Conservation (phyloP, 345 rosid species). For the Linum lewisii region DNA sequence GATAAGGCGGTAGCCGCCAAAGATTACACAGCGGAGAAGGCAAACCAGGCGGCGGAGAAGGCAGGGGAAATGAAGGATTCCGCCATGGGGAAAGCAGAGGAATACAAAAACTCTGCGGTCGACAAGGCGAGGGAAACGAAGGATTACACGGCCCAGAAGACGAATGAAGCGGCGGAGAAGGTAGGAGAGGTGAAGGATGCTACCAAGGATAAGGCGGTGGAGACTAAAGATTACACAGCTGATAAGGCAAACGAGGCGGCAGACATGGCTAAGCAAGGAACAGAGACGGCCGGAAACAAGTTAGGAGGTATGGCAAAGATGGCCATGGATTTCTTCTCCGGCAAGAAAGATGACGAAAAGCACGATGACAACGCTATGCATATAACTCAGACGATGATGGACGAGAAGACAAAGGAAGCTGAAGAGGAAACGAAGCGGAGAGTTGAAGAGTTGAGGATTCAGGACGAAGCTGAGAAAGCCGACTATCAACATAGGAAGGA, state of each 20-base stretch:
- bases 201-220: not conserved
- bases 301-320: not conserved
- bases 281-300: not conserved
- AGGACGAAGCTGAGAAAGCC: not conserved
- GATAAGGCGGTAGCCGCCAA: not conserved
- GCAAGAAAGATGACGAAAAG: constrained; percentile 1
- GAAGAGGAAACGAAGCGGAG: constrained; percentile 1
- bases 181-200: not conserved
- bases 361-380: not conserved
- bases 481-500: not conserved
- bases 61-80: not conserved
- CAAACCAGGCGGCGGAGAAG: not conserved
- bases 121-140: not conserved
- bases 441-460: not conserved
- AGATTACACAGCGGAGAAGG: not conserved
- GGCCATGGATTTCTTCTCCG: constrained; percentile 5
- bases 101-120: not conserved
- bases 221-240: not conserved
- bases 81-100: not conserved
- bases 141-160: not conserved
- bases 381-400: not conserved
- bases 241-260: not conserved
- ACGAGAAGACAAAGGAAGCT: not conserved
- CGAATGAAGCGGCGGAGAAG: not conserved
- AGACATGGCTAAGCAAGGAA: not conserved